Evolutionary conservation across 140 eudicot species (phyloP).

Genomic region (Senecio squalidus): DNA sequence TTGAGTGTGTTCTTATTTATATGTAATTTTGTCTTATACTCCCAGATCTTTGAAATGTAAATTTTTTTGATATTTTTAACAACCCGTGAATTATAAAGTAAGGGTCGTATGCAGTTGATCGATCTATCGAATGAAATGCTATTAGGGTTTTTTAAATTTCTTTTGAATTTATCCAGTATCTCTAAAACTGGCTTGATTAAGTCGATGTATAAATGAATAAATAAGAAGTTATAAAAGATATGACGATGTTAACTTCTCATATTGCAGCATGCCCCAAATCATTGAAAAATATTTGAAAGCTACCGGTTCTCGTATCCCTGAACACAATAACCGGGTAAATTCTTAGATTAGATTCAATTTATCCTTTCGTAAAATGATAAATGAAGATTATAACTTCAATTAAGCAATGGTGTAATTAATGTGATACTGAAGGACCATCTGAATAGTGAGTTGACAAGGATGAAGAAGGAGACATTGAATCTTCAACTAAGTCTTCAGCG

Average conservation of each 20-base stretch:
- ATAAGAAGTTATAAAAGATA: not conserved
- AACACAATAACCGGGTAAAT: slow-evolving; percentile 38
- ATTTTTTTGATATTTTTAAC: too few species aligned
- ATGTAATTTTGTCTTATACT: not conserved
- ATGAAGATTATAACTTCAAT: not conserved
- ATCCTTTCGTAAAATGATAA: not conserved
- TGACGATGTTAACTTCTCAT: slow-evolving; percentile 17
- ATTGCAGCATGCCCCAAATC: slow-evolving; percentile 61
- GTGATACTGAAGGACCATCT: slow-evolving; percentile 39
- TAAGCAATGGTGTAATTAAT: not conserved
- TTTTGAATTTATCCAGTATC: too few species aligned
- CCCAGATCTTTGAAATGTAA: not conserved
- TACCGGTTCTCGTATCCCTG: slow-evolving; percentile 46
- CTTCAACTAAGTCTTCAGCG: slow-evolving; percentile 66
- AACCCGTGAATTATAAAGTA: too few species aligned
- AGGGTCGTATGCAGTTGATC: too few species aligned
- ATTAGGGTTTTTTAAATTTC: too few species aligned
- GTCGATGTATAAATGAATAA: too few species aligned
- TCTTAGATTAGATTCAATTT: not conserved
- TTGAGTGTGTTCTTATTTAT: not conserved
- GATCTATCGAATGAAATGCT: too few species aligned
- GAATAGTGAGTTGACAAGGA: slow-evolving; percentile 43
- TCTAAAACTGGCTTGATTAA: too few species aligned
- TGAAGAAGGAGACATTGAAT: slow-evolving; percentile 57
- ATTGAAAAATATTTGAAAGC: slow-evolving; percentile 52